A percentile compares a stretch with the other conserved stretches of the same genome.
These are phyloP conservation scores for Barnettozyma californica DNA, from an alignment of 805 yeast species.

Conservation along the genomic window DNA sequence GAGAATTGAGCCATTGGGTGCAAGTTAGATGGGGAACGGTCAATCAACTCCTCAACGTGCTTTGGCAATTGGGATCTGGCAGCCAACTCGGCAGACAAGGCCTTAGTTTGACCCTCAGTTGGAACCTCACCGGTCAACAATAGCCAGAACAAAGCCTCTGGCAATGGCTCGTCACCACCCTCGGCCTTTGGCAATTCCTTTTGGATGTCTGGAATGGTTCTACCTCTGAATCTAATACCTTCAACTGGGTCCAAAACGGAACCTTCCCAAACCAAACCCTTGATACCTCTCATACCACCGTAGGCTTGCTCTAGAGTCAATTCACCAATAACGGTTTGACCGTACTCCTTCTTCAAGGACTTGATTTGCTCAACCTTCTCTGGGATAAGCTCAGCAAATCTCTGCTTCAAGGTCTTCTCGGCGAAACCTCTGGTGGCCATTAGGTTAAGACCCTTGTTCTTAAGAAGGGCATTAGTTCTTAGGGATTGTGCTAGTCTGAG, in stretches of 20 bases:
- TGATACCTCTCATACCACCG: constrained; percentile 90
- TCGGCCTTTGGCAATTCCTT: constrained; percentile 69
- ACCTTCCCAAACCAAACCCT: constrained; percentile 85
- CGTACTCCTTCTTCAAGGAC: constrained; percentile 82
- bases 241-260: constrained; percentile 80
- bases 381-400: constrained; percentile 89
- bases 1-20: constrained; percentile 92
- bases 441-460: constrained; percentile 9
- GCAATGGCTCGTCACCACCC: constrained; percentile 60
- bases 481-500: constrained; percentile 10
- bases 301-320: constrained; percentile 74
- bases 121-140: constrained; percentile 81
- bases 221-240: constrained; percentile 83
- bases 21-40: constrained; percentile 66
- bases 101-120: constrained; percentile 61
- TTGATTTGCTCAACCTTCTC: constrained; percentile 86
- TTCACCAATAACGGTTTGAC: constrained; percentile 68
- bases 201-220: constrained; percentile 76
- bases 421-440: constrained; percentile 24
- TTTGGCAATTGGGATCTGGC: constrained; percentile 74
- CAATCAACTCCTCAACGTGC: constrained; percentile 68
- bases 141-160: constrained; percentile 82
- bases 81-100: constrained; percentile 70
- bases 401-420: constrained; percentile 79
- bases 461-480: constrained; percentile 5